phyloP scores from a whole-genome alignment of 106 monocot genomes.

The Posidonia australis region DNA sequence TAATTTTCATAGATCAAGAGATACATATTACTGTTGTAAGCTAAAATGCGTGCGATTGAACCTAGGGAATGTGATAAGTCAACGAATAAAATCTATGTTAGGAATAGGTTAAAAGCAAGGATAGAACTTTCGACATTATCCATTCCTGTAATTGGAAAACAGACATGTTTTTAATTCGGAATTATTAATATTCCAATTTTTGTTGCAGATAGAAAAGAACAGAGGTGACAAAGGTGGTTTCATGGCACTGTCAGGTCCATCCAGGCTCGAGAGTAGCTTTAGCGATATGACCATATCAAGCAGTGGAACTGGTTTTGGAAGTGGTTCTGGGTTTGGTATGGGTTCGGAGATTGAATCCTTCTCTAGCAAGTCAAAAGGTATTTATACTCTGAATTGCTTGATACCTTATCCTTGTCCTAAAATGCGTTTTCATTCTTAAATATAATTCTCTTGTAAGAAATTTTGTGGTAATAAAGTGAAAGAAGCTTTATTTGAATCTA shows the following conservation, averaged over 20 bases:
- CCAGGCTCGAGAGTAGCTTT: constrained; percentile 58
- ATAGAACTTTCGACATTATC: no score
- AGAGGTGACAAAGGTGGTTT: constrained; percentile 81
- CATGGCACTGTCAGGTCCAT: constrained; percentile 59
- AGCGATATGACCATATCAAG: constrained; percentile 78
- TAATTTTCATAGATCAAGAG: no score
- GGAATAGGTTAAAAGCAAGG: no score
- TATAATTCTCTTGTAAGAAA: no score
- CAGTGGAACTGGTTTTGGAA: constrained; percentile 79
- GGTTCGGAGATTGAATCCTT: constrained; percentile 53
- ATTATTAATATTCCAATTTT: neutral
- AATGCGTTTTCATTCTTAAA: no score
- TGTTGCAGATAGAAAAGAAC: constrained; percentile 76
- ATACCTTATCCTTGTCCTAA: neutral
- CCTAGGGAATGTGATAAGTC: no score
- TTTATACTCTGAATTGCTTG: neutral
- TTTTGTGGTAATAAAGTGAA: no score
- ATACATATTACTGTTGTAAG: no score
- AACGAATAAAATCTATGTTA: no score
- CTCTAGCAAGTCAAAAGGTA: constrained; percentile 75
- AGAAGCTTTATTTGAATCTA: no score
- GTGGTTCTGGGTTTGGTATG: constrained; percentile 85
- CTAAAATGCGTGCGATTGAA: no score
- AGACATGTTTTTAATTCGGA: neutral
- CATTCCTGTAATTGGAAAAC: no score